These are phyloP conservation scores for Pseudopyricularia javanii DNA, from an alignment of 2,329 filamentous ascomycete genomes.

Conservation along the genomic window DNA sequence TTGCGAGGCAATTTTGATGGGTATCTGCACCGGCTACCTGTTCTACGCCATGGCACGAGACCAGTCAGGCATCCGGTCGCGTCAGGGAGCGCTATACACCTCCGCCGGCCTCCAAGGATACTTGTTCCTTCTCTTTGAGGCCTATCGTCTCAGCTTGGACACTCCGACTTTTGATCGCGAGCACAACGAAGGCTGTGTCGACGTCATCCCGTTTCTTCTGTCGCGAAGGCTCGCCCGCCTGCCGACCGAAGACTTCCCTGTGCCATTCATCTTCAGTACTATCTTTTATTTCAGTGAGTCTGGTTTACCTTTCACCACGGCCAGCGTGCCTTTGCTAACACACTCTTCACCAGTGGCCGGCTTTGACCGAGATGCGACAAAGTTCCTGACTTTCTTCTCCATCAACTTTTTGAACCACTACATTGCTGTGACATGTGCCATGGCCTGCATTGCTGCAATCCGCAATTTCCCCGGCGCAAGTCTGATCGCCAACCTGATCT, in stretches of 20 bases:
- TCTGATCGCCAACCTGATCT: conserved; percentile 59
- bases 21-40: conserved; percentile 59
- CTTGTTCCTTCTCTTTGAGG: conserved; percentile 63
- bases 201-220: conserved; percentile 55
- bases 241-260: conserved; percentile 59
- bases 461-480: conserved; percentile 60
- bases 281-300: conserved; percentile 57
- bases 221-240: conserved; percentile 58
- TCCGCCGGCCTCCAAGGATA: conserved; percentile 64
- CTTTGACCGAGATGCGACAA: conserved; percentile 47
- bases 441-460: conserved; percentile 51
- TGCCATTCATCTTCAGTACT: conserved; percentile 56
- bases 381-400: conserved; percentile 63
- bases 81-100: conserved; percentile 62
- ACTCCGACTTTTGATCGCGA: conserved; percentile 69
- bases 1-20: conserved; percentile 58
- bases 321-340: no score
- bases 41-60: conserved; percentile 55
- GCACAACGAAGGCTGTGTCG: conserved; percentile 58
- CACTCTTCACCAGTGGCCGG: conserved; percentile 39
- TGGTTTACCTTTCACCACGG: not conserved
- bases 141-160: conserved; percentile 62
- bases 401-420: conserved; percentile 61
- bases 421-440: conserved; percentile 60
- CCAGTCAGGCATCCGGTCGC: conserved; percentile 59